Percentiles rank a stretch among this genome's conserved stretches.
Evolutionary conservation across 2,329 filamentous ascomycete species (phyloP).

Genomic region (Coniella vitis): DNA sequence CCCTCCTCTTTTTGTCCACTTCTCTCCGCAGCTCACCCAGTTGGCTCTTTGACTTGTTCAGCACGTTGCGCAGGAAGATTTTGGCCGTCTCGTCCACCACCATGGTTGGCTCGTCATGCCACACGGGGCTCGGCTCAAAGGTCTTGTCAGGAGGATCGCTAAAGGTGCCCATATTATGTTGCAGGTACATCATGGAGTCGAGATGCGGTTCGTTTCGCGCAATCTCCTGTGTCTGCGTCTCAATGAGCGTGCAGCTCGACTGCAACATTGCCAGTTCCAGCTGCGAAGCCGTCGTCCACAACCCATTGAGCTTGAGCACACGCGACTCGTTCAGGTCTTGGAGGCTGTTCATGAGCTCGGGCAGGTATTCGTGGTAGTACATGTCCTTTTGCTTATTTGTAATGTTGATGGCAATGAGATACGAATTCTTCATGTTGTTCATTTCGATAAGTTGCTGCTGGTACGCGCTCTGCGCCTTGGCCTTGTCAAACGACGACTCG

Average conservation of each 20-base stretch:
- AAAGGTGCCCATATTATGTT: constrained; percentile 78
- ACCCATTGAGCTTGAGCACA: constrained; percentile 71
- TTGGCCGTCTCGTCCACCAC: constrained; percentile 81
- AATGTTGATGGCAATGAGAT: constrained; percentile 90
- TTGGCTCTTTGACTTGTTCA: constrained; percentile 83
- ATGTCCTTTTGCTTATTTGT: constrained; percentile 97
- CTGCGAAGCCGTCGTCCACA: constrained; percentile 76
- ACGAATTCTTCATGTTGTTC: constrained; percentile 98
- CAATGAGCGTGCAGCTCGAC: constrained; percentile 64
- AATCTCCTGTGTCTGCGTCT: constrained; percentile 72
- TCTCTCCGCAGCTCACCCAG: constrained; percentile 74
- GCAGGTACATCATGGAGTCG: constrained; percentile 96
- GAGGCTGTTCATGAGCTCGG: constrained; percentile 84
- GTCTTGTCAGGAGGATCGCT: constrained; percentile 77
- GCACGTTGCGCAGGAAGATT: constrained; percentile 82
- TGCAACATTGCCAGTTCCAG: constrained; percentile 76
- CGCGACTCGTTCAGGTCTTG: constrained; percentile 92
- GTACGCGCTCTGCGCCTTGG: constrained; percentile 84
- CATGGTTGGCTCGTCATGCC: constrained; percentile 89
- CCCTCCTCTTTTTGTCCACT: constrained; percentile 76
- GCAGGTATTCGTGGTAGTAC: constrained; percentile 95
- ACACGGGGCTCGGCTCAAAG: constrained; percentile 93
- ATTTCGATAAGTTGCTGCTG: constrained; percentile 90
- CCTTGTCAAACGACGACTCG: constrained; percentile 88
- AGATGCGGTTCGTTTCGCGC: constrained; percentile 79